A percentile compares a stretch with the other conserved stretches of the same genome.
These are phyloP conservation scores for Candida broadrunensis DNA, from an alignment of 805 yeast genomes.

Conservation along the genomic window DNA sequence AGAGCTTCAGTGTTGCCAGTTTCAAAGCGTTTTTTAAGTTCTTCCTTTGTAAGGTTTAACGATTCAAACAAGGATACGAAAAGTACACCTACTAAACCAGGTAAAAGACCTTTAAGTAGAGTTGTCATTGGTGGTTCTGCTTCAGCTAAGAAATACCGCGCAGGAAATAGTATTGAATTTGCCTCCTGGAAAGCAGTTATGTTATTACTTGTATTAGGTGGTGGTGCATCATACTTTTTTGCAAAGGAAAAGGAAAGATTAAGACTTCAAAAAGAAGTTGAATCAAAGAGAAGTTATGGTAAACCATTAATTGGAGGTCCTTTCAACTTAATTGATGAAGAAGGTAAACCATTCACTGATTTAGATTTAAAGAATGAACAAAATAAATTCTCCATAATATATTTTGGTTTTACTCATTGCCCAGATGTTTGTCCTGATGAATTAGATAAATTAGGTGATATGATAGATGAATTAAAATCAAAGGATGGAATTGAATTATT, in stretches of 20 bases:
- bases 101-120: constrained; percentile 68
- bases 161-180: constrained; percentile 56
- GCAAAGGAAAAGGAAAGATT: constrained; percentile 72
- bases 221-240: constrained; percentile 68
- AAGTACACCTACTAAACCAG: constrained; percentile 1
- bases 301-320: constrained; percentile 93
- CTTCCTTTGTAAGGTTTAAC: too few relatives aligned
- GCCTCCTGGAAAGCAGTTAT: constrained; percentile 83
- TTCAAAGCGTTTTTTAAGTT: too few relatives aligned
- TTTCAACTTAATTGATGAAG: constrained; percentile 66
- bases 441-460: constrained; percentile 82
- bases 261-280: constrained; percentile 73
- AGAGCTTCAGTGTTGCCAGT: too few relatives aligned
- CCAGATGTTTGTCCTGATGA: constrained; percentile 99
- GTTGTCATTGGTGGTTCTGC: constrained; percentile 69
- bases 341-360: constrained; percentile 74
- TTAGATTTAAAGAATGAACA: constrained; percentile 62
- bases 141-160: constrained; percentile 31
- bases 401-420: constrained; percentile 96
- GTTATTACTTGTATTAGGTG: constrained; percentile 66
- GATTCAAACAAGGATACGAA: too few relatives aligned
- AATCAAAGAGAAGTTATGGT: constrained; percentile 83
- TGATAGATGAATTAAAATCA: constrained; percentile 58
- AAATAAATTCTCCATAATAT: constrained; percentile 72
- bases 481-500: constrained; percentile 59